A percentile compares a stretch with the other conserved stretches of the same genome.
phyloP scores from a whole-genome alignment of 805 yeast species.

The Maudiozyma saulgeensis region DNA sequence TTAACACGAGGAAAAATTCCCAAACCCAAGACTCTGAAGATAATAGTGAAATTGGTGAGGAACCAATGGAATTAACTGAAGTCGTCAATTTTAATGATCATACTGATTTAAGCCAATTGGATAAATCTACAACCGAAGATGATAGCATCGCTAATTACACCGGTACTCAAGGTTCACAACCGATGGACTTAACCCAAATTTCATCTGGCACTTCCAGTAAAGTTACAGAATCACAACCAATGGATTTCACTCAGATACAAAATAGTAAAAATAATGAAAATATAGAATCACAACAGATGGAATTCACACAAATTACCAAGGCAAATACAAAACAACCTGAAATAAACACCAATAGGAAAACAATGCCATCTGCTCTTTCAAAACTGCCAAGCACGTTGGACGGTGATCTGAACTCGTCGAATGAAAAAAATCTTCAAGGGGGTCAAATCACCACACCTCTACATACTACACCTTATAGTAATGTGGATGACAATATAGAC shows the following conservation, averaged over 20 bases:
- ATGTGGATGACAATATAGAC: not conserved
- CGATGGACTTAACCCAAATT: constrained; percentile 9
- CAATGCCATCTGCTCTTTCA: no score
- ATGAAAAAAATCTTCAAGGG: no score
- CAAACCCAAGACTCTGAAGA: not conserved
- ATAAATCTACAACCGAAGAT: no score
- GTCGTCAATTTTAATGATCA: not conserved
- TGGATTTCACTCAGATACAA: constrained; percentile 5
- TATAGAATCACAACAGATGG: constrained; percentile 1
- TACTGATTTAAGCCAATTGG: no score
- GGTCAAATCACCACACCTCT: no score
- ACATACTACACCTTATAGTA: no score
- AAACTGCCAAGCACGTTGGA: no score
- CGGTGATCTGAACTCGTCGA: not conserved
- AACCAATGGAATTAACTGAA: constrained; percentile 4
- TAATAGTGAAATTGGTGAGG: not conserved
- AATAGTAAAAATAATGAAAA: not conserved
- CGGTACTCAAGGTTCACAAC: not conserved
- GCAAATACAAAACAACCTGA: no score
- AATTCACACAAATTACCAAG: constrained; percentile 1
- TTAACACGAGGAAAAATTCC: not conserved
- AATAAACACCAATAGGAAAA: no score
- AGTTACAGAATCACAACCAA: not conserved
- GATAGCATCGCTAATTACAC: no score
- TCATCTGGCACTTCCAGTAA: not conserved